Percentiles rank a stretch among this genome's conserved stretches.
Evolutionary conservation across 257 asterid genomes (phyloP).

Genomic region (Verbascum thapsus): DNA sequence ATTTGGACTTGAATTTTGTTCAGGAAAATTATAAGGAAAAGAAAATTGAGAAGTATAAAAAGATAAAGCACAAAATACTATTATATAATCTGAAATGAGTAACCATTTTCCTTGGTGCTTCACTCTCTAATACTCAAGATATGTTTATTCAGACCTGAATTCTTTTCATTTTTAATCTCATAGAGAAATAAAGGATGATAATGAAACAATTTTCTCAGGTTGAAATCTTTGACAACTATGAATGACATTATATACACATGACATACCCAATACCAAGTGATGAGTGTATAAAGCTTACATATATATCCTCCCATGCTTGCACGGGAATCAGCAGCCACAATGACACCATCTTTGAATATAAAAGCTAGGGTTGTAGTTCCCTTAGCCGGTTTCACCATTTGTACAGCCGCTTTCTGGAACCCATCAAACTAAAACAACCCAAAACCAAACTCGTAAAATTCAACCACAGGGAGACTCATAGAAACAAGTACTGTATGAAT

Average conservation of each 20-base stretch:
- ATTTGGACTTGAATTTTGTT: too few relatives aligned
- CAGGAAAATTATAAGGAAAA: too few relatives aligned
- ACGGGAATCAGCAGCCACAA: conserved; percentile 95
- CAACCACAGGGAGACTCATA: neutral
- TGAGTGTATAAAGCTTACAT: conserved; percentile 46
- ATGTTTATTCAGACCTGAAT: conserved; percentile 12
- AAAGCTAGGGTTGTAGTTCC: conserved; percentile 91
- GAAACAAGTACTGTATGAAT: neutral
- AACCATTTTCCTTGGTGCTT: too few relatives aligned
- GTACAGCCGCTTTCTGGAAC: conserved; percentile 87
- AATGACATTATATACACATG: conserved; percentile 9
- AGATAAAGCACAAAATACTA: too few relatives aligned
- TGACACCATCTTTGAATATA: conserved; percentile 86
- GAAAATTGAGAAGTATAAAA: too few relatives aligned
- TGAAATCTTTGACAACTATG: neutral
- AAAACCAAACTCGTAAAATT: neutral
- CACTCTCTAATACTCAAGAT: neutral
- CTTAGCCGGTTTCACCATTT: conserved; percentile 98
- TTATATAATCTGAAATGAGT: too few relatives aligned
- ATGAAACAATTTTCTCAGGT: neutral
- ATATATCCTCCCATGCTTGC: conserved; percentile 99
- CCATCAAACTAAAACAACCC: conserved; percentile 68
- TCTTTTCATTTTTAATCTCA: neutral
- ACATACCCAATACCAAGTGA: neutral
- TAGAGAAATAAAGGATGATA: conserved; percentile 5